Conservation (phyloP, 352 stramenopile genomes). For the Proteromonas lacertae region DNA sequence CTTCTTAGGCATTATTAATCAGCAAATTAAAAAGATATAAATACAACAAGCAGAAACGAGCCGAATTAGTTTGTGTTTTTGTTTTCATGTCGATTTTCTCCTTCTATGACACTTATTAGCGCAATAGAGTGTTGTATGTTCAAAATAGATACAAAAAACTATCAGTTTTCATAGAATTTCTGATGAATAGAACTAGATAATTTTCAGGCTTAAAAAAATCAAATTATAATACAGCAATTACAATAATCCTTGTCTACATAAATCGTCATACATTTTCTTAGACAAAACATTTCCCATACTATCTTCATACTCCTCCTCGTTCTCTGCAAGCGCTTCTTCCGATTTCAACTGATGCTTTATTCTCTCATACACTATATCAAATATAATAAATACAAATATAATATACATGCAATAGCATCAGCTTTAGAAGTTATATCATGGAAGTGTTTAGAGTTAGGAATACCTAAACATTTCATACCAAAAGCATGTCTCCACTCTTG, state of each 20-base stretch:
- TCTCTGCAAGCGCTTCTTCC: conserved; percentile 56
- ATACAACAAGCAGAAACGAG: too few relatives aligned
- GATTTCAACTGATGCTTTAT: conserved; percentile 60
- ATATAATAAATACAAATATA: too few relatives aligned
- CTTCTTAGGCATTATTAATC: too few relatives aligned
- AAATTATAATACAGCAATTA: conserved; percentile 12
- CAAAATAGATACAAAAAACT: too few relatives aligned
- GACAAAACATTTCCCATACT: conserved; percentile 90
- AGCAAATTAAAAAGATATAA: too few relatives aligned
- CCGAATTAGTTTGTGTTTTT: too few relatives aligned
- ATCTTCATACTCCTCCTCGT: conserved; percentile 95
- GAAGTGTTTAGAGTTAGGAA: conserved; percentile 98
- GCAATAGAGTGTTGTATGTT: too few relatives aligned
- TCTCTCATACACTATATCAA: conserved; percentile 86
- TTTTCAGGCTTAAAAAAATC: too few relatives aligned
- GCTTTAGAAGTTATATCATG: conserved; percentile 92
- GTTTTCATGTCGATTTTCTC: too few relatives aligned
- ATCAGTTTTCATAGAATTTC: too few relatives aligned
- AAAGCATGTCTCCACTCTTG: conserved; percentile 83
- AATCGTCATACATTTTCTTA: conserved; percentile 79
- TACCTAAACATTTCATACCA: conserved; percentile 87
- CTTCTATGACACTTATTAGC: too few relatives aligned
- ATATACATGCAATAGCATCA: conserved; percentile 48
- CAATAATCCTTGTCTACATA: conserved; percentile 75
- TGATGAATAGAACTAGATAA: too few relatives aligned